Evolutionary conservation across 73 alveolate genomes (phyloP).

Genomic region (Paramecium sexaurelia): DNA sequence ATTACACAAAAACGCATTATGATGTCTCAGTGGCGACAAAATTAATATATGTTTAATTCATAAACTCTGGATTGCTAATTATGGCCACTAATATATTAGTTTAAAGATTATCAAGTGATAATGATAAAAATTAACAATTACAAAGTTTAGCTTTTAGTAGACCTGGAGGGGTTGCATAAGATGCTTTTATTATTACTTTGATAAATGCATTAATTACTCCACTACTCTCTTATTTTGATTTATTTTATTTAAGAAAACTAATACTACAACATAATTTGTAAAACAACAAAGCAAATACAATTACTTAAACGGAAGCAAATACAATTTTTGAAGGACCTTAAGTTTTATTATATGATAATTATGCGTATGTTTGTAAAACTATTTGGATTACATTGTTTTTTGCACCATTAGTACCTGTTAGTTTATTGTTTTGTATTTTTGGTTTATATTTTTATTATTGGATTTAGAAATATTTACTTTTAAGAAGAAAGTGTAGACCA

Average conservation of each 20-base stretch:
- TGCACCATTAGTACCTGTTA: conserved; percentile 41
- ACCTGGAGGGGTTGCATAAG: conserved; percentile 51
- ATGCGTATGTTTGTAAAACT: conserved; percentile 16
- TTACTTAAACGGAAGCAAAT: conserved; percentile 9
- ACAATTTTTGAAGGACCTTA: not conserved
- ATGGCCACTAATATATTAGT: conserved; percentile 36
- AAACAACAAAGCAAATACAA: not conserved
- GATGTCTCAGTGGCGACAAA: conserved; percentile 25
- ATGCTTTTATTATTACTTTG: conserved; percentile 15
- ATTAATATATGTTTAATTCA: not conserved
- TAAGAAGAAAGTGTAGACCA: conserved; percentile 35
- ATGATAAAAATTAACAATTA: not conserved
- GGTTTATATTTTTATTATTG: conserved; percentile 26
- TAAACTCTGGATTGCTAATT: conserved; percentile 20
- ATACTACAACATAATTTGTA: not conserved
- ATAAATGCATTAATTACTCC: conserved; percentile 21
- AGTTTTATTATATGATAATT: not conserved
- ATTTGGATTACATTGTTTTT: conserved; percentile 22
- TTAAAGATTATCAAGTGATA: not conserved
- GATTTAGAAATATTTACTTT: not conserved
- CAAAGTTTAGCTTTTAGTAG: conserved; percentile 6
- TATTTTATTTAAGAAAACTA: not conserved
- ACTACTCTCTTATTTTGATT: not conserved
- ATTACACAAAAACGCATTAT: conserved; percentile 35
- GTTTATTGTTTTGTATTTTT: not conserved